Conservation (phyloP, 805 yeast genomes). For the Saccharomycopsis schoenii region DNA sequence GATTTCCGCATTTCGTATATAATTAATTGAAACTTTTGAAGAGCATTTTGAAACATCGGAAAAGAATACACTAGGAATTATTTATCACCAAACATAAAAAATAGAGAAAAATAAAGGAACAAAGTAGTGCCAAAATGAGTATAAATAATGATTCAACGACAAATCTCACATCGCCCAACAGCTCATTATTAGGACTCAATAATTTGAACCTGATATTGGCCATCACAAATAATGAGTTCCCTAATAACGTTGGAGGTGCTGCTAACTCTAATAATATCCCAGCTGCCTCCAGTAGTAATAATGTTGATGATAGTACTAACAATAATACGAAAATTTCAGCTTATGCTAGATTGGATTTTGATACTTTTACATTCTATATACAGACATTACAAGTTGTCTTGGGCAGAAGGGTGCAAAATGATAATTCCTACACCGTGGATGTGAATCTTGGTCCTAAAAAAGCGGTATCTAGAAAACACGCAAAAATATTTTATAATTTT, state of each 20-base stretch:
- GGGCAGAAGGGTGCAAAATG: slow-evolving; percentile 80
- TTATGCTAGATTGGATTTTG: slow-evolving; percentile 77
- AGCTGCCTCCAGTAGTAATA: neutral
- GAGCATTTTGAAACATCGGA: too few relatives aligned
- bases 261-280: neutral
- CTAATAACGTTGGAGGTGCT: neutral
- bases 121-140: neutral
- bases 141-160: neutral
- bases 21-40: too few relatives aligned
- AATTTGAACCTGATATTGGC: neutral
- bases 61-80: too few relatives aligned
- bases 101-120: too few relatives aligned
- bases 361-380: slow-evolving; percentile 85
- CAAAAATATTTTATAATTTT: slow-evolving; percentile 91
- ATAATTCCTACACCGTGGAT: slow-evolving; percentile 64
- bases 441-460: slow-evolving; percentile 88
- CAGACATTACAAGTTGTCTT: slow-evolving; percentile 90
- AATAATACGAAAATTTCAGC: slow-evolving; percentile 32
- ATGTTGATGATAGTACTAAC: neutral
- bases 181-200: neutral
- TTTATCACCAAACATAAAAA: too few relatives aligned
- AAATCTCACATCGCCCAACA: neutral
- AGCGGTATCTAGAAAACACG: slow-evolving; percentile 90
- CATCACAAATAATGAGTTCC: neutral
- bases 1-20: too few relatives aligned